Evolutionary conservation across 2,329 filamentous ascomycete genomes (phyloP), one percentile per base, ranked within the genome.

Genomic region (Alternaria dauci): DNA sequence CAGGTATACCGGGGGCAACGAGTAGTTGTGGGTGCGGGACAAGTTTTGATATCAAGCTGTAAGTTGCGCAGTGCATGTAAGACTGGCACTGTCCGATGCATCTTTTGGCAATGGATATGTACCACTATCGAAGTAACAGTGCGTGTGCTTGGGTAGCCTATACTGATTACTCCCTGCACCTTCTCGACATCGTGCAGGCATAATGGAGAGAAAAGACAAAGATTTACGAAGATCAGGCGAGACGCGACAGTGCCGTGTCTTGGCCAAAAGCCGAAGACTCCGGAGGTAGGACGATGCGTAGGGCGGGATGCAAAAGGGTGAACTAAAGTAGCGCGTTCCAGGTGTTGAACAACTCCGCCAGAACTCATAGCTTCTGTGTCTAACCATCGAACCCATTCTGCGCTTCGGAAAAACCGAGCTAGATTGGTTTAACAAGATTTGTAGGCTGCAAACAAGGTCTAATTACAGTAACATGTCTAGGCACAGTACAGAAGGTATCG

Each of bases 1-100:
- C 93, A 62, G 94, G 96, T 71, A 99, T 98, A 74, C 95, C 95
- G 0, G 84, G 88, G 41, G 95, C 95, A 5, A 93, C 91, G 59
- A 98, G 94, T 80, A 97, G 92, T 78, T 99, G 95, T 82, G 95
- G 95, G 1, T 99, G 95, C 79, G 95, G 95, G 8, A 97, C 94
- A 16, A 98, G 94, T 77, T 99, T 99, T 80, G 95, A 98, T 81
- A 93, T 98, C 67, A 93, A 94, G 59, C 58, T 78, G 58, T 77
- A 57, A 65, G 52, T 28, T 26, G 32, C 36, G 32, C 18, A 32
- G n/a, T 25, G 23, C 32, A 25, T 5, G 32, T 18, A 34, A 3
- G 1, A 0, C 23, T 48, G 32, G 32, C n/a, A 23, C 14, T 1
- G 11, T n/a, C 8, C 18, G 2, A 32, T 48, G 46, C 6, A n/a